Base-by-base conservation (phyloP, 768 basidiomycete species). In the Tricholoma sp. region DNA sequence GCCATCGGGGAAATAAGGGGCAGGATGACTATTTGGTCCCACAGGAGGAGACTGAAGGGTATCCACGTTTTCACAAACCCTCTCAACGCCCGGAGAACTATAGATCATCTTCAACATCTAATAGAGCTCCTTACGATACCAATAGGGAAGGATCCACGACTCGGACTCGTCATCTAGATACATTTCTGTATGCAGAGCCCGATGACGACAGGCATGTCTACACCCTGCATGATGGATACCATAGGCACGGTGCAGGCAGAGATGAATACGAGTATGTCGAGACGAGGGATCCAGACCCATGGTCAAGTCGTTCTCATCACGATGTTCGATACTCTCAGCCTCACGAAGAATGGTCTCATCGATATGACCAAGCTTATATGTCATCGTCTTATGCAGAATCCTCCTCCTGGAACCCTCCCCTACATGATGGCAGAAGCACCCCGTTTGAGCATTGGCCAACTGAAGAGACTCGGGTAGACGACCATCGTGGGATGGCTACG, bases 101-200 rank as follows among this genome's bases (percentile, higher is more conserved):
- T 69, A 78, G 76, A 69, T 63, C 78, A 14, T 68, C 80, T 35
- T 73, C 79, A 41, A 71, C 72, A 16, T 73, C 80, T 47, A 71
- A 67, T 61, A 76, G 78, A 59, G 61, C 68, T 27, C 65, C 74
- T 18, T 82, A 79, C 64, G 77, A 76, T 59, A 69, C 72, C 60
- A 79, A 68, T 66, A 77, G 82, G 64, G 84, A 85, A 53, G 71
- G 76, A 10, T 73, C 80, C 54, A 73, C 80, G 16, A 81, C 83
- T 62, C 78, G 81, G 65, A 76, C 72, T 64, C 82, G 75, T 63
- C 78, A 78, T 39, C 73, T 78, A 58, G 78, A 77, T 61, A 62
- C 62, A 21, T 84, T 85, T 83, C 78, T 78, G 57, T 72, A 74
- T 57, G 68, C 71, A 56, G 79, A 81, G 58, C 63, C 71, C 39